Conservation (phyloP, 78 protist genomes). For the Chrysochromulina tobinii region DNA sequence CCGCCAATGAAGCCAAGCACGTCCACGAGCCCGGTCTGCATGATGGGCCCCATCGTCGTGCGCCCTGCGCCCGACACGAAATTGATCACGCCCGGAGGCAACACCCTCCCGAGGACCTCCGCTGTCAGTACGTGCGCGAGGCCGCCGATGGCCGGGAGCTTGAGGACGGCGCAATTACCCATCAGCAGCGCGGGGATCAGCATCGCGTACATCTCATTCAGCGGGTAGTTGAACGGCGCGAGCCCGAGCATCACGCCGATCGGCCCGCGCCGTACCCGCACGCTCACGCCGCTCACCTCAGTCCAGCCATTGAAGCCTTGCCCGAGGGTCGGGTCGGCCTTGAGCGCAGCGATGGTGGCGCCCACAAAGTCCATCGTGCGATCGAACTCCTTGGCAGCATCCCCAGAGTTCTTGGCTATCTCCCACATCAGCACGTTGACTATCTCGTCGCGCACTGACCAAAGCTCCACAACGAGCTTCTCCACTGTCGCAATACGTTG, state of each 20-base stretch:
- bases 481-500: slow-evolving; percentile 30
- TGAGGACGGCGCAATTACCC: slow-evolving; percentile 49
- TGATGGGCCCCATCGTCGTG: slow-evolving; percentile 32
- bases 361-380: slow-evolving; percentile 40
- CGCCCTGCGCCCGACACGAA: slow-evolving; percentile 43
- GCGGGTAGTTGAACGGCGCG: slow-evolving; percentile 59
- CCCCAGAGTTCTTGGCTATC: slow-evolving; percentile 28
- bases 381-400: slow-evolving; percentile 50
- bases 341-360: slow-evolving; percentile 6
- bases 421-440: slow-evolving; percentile 61
- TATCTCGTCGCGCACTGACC: background rate
- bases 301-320: no score
- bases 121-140: background rate
- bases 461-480: background rate
- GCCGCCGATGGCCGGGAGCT: slow-evolving; percentile 30
- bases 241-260: slow-evolving; percentile 46
- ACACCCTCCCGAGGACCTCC: background rate
- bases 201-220: slow-evolving; percentile 49
- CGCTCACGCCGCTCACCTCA: background rate
- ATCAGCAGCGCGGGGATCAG: slow-evolving; percentile 57
- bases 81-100: slow-evolving; percentile 55
- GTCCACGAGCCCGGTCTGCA: slow-evolving; percentile 41
- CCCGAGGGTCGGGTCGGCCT: background rate
- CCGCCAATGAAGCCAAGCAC: slow-evolving; percentile 57
- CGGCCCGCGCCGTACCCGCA: slow-evolving; percentile 12